These are phyloP conservation scores for Rauvolfia tetraphylla DNA, from an alignment of 257 asterid species.

Conservation along the genomic window DNA sequence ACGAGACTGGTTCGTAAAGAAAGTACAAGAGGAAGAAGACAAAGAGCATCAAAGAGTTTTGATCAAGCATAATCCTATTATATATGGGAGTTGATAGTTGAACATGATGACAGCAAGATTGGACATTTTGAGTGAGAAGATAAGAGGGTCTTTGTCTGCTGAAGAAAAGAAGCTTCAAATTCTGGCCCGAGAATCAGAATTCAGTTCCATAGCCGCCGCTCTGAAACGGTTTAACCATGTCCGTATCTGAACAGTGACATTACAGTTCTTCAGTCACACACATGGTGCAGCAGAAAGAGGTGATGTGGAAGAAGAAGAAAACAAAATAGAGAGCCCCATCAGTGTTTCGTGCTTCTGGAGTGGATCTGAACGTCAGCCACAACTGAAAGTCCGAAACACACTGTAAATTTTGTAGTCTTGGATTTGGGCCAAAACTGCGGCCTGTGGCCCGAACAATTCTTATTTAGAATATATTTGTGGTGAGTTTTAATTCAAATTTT, in stretches of 20 bases:
- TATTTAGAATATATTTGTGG: too few species aligned
- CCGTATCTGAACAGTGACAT: slow-evolving; percentile 4
- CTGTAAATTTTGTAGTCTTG: slow-evolving; percentile 3
- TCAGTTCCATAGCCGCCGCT: slow-evolving; percentile 8
- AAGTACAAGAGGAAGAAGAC: slow-evolving; percentile 25
- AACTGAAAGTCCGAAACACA: slow-evolving; percentile 15
- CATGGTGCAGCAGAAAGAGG: slow-evolving; percentile 11
- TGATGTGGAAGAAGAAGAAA: slow-evolving; percentile 7
- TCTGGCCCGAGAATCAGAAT: slow-evolving; percentile 10
- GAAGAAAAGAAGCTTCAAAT: slow-evolving; percentile 6
- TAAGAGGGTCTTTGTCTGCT: not conserved
- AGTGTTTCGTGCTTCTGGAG: not conserved
- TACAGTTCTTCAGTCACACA: not conserved
- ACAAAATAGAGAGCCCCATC: not conserved
- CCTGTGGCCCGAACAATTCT: too few species aligned
- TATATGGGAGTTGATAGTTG: not conserved
- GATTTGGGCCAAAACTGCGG: too few species aligned
- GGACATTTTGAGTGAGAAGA: slow-evolving; percentile 15
- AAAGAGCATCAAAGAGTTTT: slow-evolving; percentile 9
- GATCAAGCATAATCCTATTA: slow-evolving; percentile 8
- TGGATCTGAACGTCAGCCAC: slow-evolving; percentile 20
- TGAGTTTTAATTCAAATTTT: too few species aligned
- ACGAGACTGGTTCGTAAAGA: not conserved
- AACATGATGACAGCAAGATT: slow-evolving; percentile 13
- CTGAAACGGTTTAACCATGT: not conserved